Conservation (phyloP, 1,139 yeast genomes). For the Tardiomyces blankii region DNA sequence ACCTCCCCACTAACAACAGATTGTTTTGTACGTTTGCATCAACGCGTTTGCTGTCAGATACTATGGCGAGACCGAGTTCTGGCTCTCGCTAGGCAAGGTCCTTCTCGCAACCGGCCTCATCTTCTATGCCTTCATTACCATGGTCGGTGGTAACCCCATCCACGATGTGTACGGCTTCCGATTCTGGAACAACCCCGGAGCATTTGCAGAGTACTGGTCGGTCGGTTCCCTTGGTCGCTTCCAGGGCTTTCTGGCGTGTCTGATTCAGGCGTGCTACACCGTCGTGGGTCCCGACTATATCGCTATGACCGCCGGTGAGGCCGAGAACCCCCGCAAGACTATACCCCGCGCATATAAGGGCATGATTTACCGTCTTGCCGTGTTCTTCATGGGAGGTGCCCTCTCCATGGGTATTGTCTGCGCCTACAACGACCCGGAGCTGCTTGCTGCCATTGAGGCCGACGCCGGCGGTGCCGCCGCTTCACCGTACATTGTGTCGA, state of each 20-base stretch:
- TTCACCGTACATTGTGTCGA: constrained; percentile 50
- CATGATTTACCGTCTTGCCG: constrained; percentile 51
- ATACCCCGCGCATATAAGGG: constrained; percentile 60
- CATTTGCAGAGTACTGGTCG: constrained; percentile 44
- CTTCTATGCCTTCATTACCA: constrained; percentile 60
- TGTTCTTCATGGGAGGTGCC: constrained; percentile 48
- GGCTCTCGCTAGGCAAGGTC: constrained; percentile 68
- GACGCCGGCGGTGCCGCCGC: constrained; percentile 44
- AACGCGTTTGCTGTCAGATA: constrained; percentile 60
- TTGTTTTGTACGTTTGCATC: constrained; percentile 49
- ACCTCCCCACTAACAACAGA: constrained; percentile 29
- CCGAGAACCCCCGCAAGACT: constrained; percentile 51
- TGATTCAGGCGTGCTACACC: constrained; percentile 56
- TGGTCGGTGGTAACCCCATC: constrained; percentile 78
- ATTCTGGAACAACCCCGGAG: constrained; percentile 49
- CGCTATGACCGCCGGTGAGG: constrained; percentile 64
- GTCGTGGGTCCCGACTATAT: constrained; percentile 68
- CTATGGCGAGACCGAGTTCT: constrained; percentile 74
- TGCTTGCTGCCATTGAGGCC: constrained; percentile 28
- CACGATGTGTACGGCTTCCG: constrained; percentile 53
- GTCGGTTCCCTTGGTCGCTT: constrained; percentile 54
- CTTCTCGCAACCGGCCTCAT: constrained; percentile 61
- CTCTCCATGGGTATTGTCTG: constrained; percentile 41
- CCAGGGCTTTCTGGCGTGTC: constrained; percentile 57
- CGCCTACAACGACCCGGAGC: constrained; percentile 32